Evolutionary conservation across 345 rosid genomes (phyloP).

Genomic region (Syzygium aqueum): DNA sequence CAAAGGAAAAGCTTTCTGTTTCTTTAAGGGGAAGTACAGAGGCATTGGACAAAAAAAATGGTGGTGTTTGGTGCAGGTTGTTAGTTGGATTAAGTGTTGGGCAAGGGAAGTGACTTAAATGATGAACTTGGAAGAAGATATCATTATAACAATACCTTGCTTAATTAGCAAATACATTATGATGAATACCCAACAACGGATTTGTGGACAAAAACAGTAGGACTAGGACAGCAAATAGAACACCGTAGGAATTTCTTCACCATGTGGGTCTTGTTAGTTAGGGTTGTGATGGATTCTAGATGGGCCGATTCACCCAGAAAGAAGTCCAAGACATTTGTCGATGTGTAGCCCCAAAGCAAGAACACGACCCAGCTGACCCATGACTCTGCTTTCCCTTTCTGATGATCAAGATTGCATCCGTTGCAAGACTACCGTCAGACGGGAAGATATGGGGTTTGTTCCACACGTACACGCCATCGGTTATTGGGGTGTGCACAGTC

Average conservation of each 20-base stretch:
- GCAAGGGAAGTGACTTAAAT: slow-evolving; percentile 24
- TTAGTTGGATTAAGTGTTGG: slow-evolving; percentile 41
- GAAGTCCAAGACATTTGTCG: background rate
- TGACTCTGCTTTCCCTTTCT: background rate
- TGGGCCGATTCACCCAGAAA: background rate
- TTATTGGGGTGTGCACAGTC: too few species aligned
- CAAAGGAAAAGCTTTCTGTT: slow-evolving; percentile 28
- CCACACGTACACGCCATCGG: too few species aligned
- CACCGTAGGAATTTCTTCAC: background rate
- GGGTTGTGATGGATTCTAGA: background rate
- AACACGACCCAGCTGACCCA: background rate
- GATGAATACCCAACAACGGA: background rate
- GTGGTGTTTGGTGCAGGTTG: slow-evolving; percentile 18
- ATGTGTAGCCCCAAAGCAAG: background rate
- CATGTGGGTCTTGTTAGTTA: background rate
- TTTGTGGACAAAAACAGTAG: background rate
- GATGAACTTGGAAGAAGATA: slow-evolving; percentile 9
- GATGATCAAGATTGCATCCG: background rate
- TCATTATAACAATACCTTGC: background rate
- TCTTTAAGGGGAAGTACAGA: slow-evolving; percentile 38
- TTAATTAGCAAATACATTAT: slow-evolving; percentile 5
- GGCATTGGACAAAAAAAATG: background rate
- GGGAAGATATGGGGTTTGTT: too few species aligned
- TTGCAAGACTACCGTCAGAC: too few species aligned
- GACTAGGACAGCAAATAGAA: background rate